Evolutionary conservation across 495 filamentous ascomycete species (phyloP), one percentile per base, ranked within the genome.

Genomic region (Penicillium robsamsonii): DNA sequence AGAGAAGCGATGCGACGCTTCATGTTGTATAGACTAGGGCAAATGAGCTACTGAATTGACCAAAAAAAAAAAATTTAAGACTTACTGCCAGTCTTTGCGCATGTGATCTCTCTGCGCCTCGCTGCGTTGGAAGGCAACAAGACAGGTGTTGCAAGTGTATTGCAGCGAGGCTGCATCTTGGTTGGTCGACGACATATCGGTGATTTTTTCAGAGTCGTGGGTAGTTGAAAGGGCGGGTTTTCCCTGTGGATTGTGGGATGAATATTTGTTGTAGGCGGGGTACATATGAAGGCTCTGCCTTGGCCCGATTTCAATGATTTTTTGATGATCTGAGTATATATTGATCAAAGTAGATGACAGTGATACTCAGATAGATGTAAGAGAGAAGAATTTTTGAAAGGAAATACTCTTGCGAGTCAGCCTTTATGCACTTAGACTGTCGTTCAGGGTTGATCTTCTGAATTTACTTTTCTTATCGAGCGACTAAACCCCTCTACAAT

Each of bases 31-130:
- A 95, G 84, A 75, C 92, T 96, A 43, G 18, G 40, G 4, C 0
- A 20, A 38, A 10, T 52, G 8, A 33, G 38, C 37, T 43, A 61
- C 35, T 49, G 5, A 31, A 22, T 10, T 38, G 15, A 20, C n/a
- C 46, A 12, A 15, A 29, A n/a, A 41, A 11, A 18, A 27, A 41
- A n/a, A 44, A 18, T 41, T 12, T 18, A 49, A 57, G 43, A 53
- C 91, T 70, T 84, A 96, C 92, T 97, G 93, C 93, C 94, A 98
- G 71, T 98, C 94, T 62, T 84, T 91, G 64, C 92, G 91, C 92
- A 97, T 97, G 67, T 98, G 94, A 44, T 84, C 86, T 60, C 92
- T 84, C 71, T 98, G 94, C n/a, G 91, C 83, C 69, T 97, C 93
- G 68, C 87, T 88, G 68, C 87, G 88, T 63, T 93, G 87, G 75